A percentile compares a stretch with the other conserved stretches of the same genome.
phyloP scores from a whole-genome alignment of 176 grass and related monocot species.

The Carex parvula region DNA sequence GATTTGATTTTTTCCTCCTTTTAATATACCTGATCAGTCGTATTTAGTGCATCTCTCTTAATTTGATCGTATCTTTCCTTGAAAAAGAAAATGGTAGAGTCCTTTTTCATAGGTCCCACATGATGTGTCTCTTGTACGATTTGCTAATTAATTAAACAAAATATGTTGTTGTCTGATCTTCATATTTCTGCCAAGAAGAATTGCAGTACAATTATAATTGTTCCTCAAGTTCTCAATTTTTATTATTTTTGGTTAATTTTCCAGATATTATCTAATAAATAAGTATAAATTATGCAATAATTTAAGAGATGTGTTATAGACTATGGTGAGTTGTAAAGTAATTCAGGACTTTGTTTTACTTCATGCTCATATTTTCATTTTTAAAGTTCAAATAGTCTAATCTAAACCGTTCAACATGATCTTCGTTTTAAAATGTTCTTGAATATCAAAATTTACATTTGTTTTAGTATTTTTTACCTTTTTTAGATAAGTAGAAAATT shows the following conservation, averaged over 20 bases:
- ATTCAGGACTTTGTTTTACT: too few relatives aligned
- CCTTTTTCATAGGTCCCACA: constrained; percentile 8
- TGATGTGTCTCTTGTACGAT: constrained; percentile 23
- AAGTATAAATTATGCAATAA: background rate
- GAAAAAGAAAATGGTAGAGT: constrained; percentile 16
- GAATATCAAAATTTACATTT: too few relatives aligned
- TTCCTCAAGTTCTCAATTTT: background rate
- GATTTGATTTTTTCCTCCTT: background rate
- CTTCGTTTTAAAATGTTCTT: too few relatives aligned
- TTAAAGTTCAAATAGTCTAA: too few relatives aligned
- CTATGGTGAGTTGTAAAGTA: too few relatives aligned
- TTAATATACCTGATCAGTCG: constrained; percentile 19
- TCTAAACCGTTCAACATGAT: too few relatives aligned
- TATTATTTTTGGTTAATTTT: background rate
- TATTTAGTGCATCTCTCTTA: background rate
- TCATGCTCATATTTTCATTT: too few relatives aligned
- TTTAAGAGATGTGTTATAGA: too few relatives aligned
- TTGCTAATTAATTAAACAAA: constrained; percentile 20
- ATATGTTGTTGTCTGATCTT: background rate
- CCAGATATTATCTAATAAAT: background rate
- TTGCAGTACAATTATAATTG: background rate
- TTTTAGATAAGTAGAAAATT: too few relatives aligned
- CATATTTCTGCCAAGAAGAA: background rate
- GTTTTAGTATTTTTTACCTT: too few relatives aligned
- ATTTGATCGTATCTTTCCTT: constrained; percentile 2